Evolutionary conservation across 371 early-diverging fungal genomes (phyloP), one percentile per base, ranked within the genome.

Genomic region (Syncephalastrum contaminatum): DNA sequence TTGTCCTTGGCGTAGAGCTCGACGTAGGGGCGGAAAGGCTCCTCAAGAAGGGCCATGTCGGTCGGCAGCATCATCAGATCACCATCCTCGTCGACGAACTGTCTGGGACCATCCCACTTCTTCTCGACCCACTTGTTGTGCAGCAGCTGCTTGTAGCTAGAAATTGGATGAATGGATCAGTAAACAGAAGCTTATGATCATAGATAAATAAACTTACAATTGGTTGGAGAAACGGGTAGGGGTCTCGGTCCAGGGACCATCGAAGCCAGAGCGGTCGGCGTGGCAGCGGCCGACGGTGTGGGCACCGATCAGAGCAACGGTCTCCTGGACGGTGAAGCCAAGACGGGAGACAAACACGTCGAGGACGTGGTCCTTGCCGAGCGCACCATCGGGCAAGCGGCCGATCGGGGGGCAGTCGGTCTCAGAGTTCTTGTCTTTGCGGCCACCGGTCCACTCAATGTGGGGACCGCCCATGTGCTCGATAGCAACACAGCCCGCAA

Each of bases 261-360:
- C 91, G 58, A 75, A 94, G 19, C 95, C 95, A 53, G 87, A 87
- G 47, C 93, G 84, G 57, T 86, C 84, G 39, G 71, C 62, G 67
- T 95, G 95, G 77, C 93, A 93, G 61, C 93, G 84, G 16, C 95
- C 94, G n/a, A 95, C 77, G 16, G 89, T 83, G 66, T 95, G 95
- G 27, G 94, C 95, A 40, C 95, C 95, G 27, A 84, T 71, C 58
- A 95, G 75, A 3, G 92, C 92, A 41, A 88, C 89, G 39, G 90
- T 92, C 63, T 94, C 95, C 51, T 73, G 80, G 22, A 79, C 73
- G 44, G 72, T 82, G 74, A 92, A 90, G 44, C 88, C 89, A 91
- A 92, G 90, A 48, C 92, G 82, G 24, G 53, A 48, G 65, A 88
- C 81, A 72, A 94, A 95, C 48, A 89, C 75, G 58, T 84, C 82